Base-by-base conservation (phyloP, 805 yeast species). In the Wickerhamomyces bisporus region DNA sequence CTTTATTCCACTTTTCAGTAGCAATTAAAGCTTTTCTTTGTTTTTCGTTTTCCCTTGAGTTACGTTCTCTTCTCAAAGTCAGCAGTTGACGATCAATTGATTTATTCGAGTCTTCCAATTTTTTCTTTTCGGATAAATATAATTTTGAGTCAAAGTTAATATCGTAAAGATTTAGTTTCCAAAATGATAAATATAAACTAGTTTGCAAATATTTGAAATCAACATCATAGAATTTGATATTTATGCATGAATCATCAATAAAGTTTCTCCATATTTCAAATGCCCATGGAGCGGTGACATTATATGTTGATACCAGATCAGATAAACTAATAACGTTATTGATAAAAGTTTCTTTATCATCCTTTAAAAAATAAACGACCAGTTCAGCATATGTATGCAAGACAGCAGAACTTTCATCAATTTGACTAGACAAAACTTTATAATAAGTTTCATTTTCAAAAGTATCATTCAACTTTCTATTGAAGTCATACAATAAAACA, bases 101-200 rank as follows among this genome's bases (percentile, higher is more conserved):
- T 18, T 54, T 54, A 3, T 65, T 55, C 23, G 55, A 60, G 1
- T 64, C 57, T 25, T 58, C 53, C 13, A 76, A 49, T 40, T 68
- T 75, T 3, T 50, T 47, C 19, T 61, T 48, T 42, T 77, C 81
- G 3, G 53, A 51, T 11, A 65, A 66, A 53, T 89, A 88, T 3
- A 75, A 53, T 1, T 52, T 46, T 6, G 62, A 61, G 2, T 75
- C 70, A 52, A 61, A 81, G 42, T 74, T 72, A 24, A 88, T 74
- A 50, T 88, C 96, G 52, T 82, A 79, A 7, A 86, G 60, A 0
- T 81, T 71, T 25, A 83, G 63, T 43, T 68, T 75, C 96, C 96
- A 89, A 49, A 88, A 89, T 1, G 72, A 63, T 3, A 66, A 61
- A 50, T 71, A 85, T 21, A 86, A 61, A 0, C 64, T 67, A 12